Base-by-base conservation (phyloP, 2,329 filamentous ascomycete genomes). In the Ascochyta pisi region DNA sequence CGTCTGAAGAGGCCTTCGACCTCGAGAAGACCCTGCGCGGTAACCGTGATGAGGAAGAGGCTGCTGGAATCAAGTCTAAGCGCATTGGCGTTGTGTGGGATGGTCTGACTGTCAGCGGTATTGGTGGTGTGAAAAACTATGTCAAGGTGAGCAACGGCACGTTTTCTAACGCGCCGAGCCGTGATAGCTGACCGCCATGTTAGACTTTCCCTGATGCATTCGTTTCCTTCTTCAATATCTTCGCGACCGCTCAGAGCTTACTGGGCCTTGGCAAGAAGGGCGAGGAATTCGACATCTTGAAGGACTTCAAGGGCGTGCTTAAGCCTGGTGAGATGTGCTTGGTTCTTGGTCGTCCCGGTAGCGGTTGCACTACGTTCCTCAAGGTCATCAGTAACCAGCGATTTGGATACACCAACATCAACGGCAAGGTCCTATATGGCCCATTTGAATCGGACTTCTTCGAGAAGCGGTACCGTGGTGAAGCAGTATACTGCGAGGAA, bases 271-370 rank as follows among this genome's bases (percentile, higher is more conserved):
- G 86, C 0, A 85, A 84, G 53, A 90, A 90, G 72, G 87, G 87
- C 2, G 80, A 80, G 29, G 89, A 96, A 71, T 84, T 88, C 37
- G 88, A 91, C 6, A 87, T 96, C 41, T 77, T 96, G 23, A 83
- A 91, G 58, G 81, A 84, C 61, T 95, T 93, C 77, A 82, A 81
- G 47, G 89, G 79, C 43, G 75, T 81, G 6, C 66, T 68, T 6
- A 75, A 74, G 51, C 90, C 91, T 0, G 93, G 92, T 1, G 92
- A 96, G 79, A 96, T 96, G 92, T 84, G 94, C 0, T 81, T 96
- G 2, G 91, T 96, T 0, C 81, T 96, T 6, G 91, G 91, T 22
- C 84, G 87, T 59, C 91, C 91, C 0, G 91, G 91, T 0, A 78
- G 76, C 31, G 82, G 83, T 34, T 84, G 82, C 62, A 84, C 82